phyloP scores from a whole-genome alignment of 108 stramenopile species.

The Skeletonema costatum region DNA sequence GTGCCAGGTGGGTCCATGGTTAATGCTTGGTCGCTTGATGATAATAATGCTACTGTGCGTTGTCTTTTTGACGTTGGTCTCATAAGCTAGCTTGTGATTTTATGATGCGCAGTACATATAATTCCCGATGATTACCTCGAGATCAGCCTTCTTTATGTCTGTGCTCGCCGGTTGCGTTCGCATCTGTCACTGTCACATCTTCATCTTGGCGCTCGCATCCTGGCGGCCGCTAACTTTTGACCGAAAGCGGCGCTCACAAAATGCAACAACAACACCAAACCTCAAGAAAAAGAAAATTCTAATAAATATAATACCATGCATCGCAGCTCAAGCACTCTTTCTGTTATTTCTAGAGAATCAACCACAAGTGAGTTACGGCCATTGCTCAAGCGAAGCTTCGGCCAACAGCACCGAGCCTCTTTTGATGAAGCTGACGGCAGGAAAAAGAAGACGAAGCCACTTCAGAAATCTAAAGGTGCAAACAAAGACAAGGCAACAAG shows the following conservation, averaged over 20 bases:
- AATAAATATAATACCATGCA: not conserved
- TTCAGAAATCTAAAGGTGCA: not conserved
- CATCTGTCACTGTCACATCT: no score
- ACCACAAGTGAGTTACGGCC: slow-evolving; percentile 7
- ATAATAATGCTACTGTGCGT: not conserved
- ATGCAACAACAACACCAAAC: not conserved
- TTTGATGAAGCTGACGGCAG: not conserved
- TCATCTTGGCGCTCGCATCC: no score
- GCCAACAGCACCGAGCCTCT: not conserved
- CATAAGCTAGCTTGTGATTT: no score
- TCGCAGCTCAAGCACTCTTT: slow-evolving; percentile 29
- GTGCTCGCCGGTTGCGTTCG: not conserved
- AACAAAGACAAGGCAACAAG: not conserved
- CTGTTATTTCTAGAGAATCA: slow-evolving; percentile 15
- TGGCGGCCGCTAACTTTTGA: no score
- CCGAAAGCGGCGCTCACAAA: not conserved
- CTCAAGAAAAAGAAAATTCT: not conserved
- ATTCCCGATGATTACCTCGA: no score
- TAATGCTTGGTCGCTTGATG: no score
- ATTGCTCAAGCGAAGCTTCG: slow-evolving; percentile 12
- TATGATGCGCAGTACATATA: no score
- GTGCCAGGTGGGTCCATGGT: slow-evolving; percentile 23
- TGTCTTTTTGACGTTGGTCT: not conserved
- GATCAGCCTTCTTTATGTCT: no score
- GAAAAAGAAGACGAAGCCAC: slow-evolving; percentile 7